Evolutionary conservation across 352 stramenopile genomes (phyloP), one percentile per base, ranked within the genome.

Genomic region (Globisporangium splendens): DNA sequence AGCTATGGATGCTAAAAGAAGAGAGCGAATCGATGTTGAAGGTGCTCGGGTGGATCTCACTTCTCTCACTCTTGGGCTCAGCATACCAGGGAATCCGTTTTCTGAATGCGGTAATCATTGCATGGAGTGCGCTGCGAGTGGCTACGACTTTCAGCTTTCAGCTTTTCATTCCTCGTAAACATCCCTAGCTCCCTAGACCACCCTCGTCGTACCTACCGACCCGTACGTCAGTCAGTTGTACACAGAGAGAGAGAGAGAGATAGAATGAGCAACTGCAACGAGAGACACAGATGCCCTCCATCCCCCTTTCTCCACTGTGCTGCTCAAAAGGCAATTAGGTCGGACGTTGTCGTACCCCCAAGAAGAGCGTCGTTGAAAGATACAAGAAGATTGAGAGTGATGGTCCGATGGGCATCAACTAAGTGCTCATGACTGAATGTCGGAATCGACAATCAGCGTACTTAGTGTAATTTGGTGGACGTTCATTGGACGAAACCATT

Each of bases 171-270:
- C 12, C 39, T 44, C 39, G 28, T 35, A 35, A 35, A 11, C 28
- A 11, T 10, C 28, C 28, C 28, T 35, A 31, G 7, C 24, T 31
- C 24, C 24, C 24, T 31, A 35, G 39, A n/a, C 17, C 39, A 18
- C 39, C 39, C 39, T 44, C 39, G 39, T 44, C 39, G 39, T 44
- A 44, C 39, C 39, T 44, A n/a, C n/a, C n/a, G n/a, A n/a, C n/a
- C n/a, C n/a, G 28, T 10, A 35, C 28, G 28, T 10, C 24, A 31
- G 24, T 2, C 2, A 31, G 24, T 31, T 31, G 24, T 31, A n/a
- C n/a, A n/a, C n/a, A n/a, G n/a, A n/a, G n/a, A 35, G 0, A 35
- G 2, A 35, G 28, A 35, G 28, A 35, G 28, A 35, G 10, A 4
- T 11, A 8, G 28, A 35, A 35, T n/a, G 28, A 35, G 28, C 28